Evolutionary conservation across 2,329 filamentous ascomycete species (phyloP), one percentile per base, ranked within the genome.

Genomic region (Arthrobotrys sphaeroides): DNA sequence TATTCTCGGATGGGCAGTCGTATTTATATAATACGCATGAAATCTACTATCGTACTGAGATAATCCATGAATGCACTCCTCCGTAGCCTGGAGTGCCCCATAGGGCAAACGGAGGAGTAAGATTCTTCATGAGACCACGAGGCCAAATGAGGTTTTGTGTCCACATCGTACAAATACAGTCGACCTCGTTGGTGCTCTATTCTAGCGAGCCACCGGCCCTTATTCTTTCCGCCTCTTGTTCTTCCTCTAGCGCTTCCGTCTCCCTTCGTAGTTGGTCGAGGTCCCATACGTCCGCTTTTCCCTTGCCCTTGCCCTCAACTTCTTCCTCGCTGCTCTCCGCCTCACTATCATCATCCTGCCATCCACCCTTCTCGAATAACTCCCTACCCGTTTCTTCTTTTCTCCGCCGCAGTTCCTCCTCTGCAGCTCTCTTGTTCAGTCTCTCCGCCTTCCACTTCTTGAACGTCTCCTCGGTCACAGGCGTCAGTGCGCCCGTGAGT

Each of bases 381-480:
- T 93, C 92, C 84, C 94, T 89, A 80, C 95, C 95, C 18, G 95
- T 99, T 20, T 94, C 94, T 80, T 99, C 95, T 87, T 96, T 98
- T 81, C 93, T 92, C 84, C 91, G 90, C 81, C 90, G 89, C 53
- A 93, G 93, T 84, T 97, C 90, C 79, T 95, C 91, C 81, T 99
- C 95, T 20, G 95, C 95, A 13, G 90, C 91, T 87, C 97, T 98
- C 90, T 99, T 99, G 83, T 93, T 89, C 79, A 98, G 82, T 47
- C 95, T 91, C 62, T 96, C 91, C 84, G 94, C 90, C 87, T 99
- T 99, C 95, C 95, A 99, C 81, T 95, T 95, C 77, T 93, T 93
- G 81, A 99, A 99, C 0, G 89, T 87, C 82, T 99, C 95, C 1
- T 90, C 90, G 0, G 92, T 99, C 77, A 99, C 96, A 3, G 96